These are phyloP conservation scores for Pichia sp. DNA, from an alignment of 1,139 yeast species.

Conservation along the genomic window DNA sequence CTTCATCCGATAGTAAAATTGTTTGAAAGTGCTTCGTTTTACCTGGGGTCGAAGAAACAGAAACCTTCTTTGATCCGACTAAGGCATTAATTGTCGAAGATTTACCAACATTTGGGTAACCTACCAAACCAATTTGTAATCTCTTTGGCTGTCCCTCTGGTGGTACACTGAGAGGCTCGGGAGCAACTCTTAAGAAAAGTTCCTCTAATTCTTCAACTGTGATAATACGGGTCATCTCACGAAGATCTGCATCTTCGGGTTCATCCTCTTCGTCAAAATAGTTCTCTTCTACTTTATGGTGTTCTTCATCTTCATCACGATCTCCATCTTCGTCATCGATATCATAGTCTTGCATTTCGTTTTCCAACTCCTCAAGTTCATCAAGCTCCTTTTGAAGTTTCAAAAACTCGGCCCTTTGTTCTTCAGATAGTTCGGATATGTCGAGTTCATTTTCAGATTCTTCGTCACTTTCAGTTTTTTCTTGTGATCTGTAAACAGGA, in stretches of 20 bases:
- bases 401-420: conserved; percentile 30
- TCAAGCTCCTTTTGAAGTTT: conserved; percentile 31
- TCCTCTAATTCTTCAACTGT: conserved; percentile 81
- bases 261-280: conserved; percentile 31
- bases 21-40: conserved; percentile 99
- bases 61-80: conserved; percentile 93
- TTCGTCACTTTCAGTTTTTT: conserved; percentile 59
- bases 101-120: conserved; percentile 95
- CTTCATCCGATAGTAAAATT: conserved; percentile 75
- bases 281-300: conserved; percentile 15
- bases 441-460: conserved; percentile 20
- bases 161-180: conserved; percentile 52
- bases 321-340: conserved; percentile 19
- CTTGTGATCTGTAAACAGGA: conserved; percentile 34
- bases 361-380: conserved; percentile 29
- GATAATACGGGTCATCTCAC: conserved; percentile 62
- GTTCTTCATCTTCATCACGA: no score
- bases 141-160: conserved; percentile 51
- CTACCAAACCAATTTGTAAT: conserved; percentile 90
- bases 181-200: conserved; percentile 75
- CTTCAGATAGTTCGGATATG: conserved; percentile 34
- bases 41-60: conserved; percentile 98
- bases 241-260: conserved; percentile 31
- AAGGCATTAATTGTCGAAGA: conserved; percentile 94
- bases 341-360: conserved; percentile 24